Evolutionary conservation across 2,329 filamentous ascomycete species (phyloP).

Genomic region (Polychaeton citri): DNA sequence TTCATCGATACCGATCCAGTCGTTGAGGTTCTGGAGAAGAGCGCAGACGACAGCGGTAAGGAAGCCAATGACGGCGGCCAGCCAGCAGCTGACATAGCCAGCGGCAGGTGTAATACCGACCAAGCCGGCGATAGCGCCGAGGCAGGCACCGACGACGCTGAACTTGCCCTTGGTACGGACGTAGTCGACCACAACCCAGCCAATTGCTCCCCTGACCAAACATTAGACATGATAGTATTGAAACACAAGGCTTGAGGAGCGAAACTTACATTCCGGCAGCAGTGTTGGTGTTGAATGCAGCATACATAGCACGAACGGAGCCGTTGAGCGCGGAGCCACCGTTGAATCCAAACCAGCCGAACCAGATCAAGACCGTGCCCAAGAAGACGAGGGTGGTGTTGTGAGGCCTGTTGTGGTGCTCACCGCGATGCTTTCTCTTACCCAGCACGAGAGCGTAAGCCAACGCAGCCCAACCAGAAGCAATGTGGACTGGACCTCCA

Average conservation of each 20-base stretch:
- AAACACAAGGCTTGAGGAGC: neutral
- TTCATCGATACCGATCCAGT: slow-evolving; percentile 43
- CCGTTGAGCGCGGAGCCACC: slow-evolving; percentile 42
- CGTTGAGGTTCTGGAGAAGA: slow-evolving; percentile 36
- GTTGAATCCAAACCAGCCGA: slow-evolving; percentile 49
- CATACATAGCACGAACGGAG: slow-evolving; percentile 40
- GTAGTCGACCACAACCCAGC: slow-evolving; percentile 41
- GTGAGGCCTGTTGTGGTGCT: slow-evolving; percentile 43
- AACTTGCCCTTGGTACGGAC: slow-evolving; percentile 39
- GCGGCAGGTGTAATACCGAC: slow-evolving; percentile 48
- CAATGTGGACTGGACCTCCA: slow-evolving; percentile 51
- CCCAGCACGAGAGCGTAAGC: slow-evolving; percentile 52
- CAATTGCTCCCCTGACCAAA: slow-evolving; percentile 34
- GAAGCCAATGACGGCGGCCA: slow-evolving; percentile 43
- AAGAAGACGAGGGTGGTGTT: slow-evolving; percentile 52
- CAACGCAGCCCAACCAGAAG: slow-evolving; percentile 48
- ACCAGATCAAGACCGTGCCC: slow-evolving; percentile 53
- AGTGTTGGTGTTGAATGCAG: slow-evolving; percentile 45
- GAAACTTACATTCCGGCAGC: slow-evolving; percentile 24
- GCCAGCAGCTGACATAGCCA: slow-evolving; percentile 23
- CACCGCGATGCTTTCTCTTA: slow-evolving; percentile 38
- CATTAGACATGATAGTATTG: neutral
- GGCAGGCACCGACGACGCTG: slow-evolving; percentile 43
- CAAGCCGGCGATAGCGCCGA: slow-evolving; percentile 44
- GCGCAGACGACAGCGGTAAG: slow-evolving; percentile 40